Base-by-base conservation (phyloP, 1,284 basidiomycete species). In the Entoloma clypeatum region DNA sequence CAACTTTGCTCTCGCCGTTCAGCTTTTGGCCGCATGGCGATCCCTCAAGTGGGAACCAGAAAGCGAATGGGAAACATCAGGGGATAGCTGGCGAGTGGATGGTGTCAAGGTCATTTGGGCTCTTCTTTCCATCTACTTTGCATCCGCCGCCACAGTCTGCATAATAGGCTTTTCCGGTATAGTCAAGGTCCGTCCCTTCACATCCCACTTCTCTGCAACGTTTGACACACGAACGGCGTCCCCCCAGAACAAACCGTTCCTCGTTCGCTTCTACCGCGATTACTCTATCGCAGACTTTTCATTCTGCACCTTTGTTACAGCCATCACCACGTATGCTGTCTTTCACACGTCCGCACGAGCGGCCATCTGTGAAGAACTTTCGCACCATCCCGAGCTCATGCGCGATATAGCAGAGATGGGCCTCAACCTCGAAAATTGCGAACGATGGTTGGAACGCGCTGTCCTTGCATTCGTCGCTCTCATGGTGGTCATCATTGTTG, bases 271-370 rank as follows among this genome's bases (percentile, higher is more conserved):
- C 48, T 79, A 77, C 59, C 72, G 85, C 50, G 83, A 86, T 61
- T 86, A 81, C 49, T 79, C 81, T 36, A 77, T 86, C 49, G 84
- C 79, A 37, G 84, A 87, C 61, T 77, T 86, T 52, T 71, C 74
- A 2, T 80, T 82, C 59, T 77, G 75, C 57, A 69, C 76, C 2
- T 62, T 82, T 39, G 71, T 74, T 22, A 74, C 81, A 5, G 57
- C 73, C 17, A 41, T 76, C 25, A 71, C 73, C 32, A 72, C 75
- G 4, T 83, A 81, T 53, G 72, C 69, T 3, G 71, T 78, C 2
- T 81, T 81, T 57, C 71, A 72, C 44, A 66, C 72, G 13, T 65
- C 73, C 7, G 64, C 77, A 16, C 75, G 81, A 23, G 67, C 79
- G 1, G 71, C 69, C 11, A 62, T 85, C 2, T 88, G 84, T 61